Evolutionary conservation across 2,329 filamentous ascomycete species (phyloP), one percentile per base, ranked within the genome.

Genomic region (Cryphonectria japonica): DNA sequence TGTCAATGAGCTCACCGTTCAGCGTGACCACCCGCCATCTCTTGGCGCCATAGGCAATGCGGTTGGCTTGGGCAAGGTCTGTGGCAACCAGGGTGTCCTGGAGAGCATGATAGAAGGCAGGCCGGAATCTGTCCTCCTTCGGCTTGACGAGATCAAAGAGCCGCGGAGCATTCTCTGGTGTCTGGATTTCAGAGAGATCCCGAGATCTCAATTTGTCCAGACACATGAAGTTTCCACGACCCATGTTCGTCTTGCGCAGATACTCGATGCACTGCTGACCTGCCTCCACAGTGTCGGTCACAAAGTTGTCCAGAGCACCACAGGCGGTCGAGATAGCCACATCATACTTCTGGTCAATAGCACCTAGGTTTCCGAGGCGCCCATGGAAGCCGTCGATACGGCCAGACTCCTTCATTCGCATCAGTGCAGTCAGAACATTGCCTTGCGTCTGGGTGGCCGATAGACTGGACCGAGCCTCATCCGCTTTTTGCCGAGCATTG

Each of bases 221-320:
- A 75, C 96, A 93, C 77, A 99, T 98, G 80, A 99, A 98, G 83
- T 98, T 98, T 72, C 95, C 96, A 76, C 97, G 91, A 16, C 96
- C 96, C 3, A 99, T 90, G 76, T 98, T 98, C 77, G 97, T 99
- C 85, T 98, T 99, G 69, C 96, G 91, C 16, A 99, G 87, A 78
- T 99, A 96, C 78, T 98, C 96, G 74, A 99, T 98, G 80, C 97
- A 99, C 79, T 98, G 95, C 81, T 99, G 96, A 74, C 95, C 96
- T 71, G 94, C 93, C 77, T 98, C 96, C 19, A 98, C 95, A 0
- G 93, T 95, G 77, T 98, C 96, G 0, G 97, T 97, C 13, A 99
- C 95, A 81, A 99, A 95, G 78, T 98, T 97, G 81, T 99, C 94
- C 13, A 99, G 88, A 2, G 92, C 88, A 62, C 93, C 91, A 76